phyloP scores from a whole-genome alignment of 306 rosid species.

The Malus sylvestris region DNA sequence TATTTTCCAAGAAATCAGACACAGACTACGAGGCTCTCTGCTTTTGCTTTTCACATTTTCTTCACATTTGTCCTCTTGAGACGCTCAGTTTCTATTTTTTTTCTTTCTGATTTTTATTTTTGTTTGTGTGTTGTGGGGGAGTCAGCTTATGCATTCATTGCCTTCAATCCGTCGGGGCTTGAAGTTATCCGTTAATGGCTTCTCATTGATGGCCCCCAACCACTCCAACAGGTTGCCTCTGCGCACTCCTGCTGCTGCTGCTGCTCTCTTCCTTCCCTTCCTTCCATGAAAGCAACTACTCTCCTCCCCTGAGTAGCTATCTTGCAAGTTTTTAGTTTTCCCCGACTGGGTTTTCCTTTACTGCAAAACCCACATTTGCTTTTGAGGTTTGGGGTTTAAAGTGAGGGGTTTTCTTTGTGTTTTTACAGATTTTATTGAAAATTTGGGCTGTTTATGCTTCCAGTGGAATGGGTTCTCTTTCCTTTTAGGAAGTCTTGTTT shows the following conservation, averaged over 20 bases:
- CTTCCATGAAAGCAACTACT: slow-evolving; percentile 13
- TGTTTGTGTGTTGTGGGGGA: neutral
- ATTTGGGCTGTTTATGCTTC: neutral
- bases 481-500: neutral
- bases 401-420: neutral
- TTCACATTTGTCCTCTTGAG: neutral
- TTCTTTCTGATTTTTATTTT: neutral
- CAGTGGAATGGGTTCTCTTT: neutral
- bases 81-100: neutral
- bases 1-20: neutral
- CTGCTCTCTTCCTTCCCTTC: neutral
- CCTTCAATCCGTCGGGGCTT: too few relatives aligned
- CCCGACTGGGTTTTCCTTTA: neutral
- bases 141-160: neutral
- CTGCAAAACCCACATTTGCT: slow-evolving; percentile 8
- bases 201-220: slow-evolving; percentile 27
- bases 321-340: neutral
- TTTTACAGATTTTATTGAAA: neutral
- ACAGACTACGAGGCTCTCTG: slow-evolving; percentile 31
- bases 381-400: slow-evolving; percentile 19
- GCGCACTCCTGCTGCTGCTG: slow-evolving; percentile 6
- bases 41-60: neutral
- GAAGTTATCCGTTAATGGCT: slow-evolving; percentile 16
- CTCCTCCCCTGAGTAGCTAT: neutral
- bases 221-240: slow-evolving; percentile 13